A percentile compares a stretch with the other conserved stretches of the same genome.
phyloP scores from a whole-genome alignment of 2,329 filamentous ascomycete species.

The Thermoascus crustaceus region DNA sequence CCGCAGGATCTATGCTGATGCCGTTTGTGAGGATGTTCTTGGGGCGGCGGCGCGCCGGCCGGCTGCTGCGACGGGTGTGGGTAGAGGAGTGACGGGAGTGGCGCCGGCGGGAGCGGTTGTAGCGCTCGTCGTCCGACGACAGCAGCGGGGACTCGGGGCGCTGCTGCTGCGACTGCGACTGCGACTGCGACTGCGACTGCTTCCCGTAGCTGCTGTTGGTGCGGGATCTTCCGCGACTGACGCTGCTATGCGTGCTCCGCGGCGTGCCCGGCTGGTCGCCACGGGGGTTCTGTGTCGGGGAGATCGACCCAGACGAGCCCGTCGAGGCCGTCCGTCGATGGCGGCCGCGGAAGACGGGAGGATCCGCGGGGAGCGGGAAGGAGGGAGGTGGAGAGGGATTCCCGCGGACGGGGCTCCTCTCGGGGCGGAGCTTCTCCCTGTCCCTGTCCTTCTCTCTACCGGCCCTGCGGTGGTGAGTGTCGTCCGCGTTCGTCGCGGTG shows the following conservation, averaged over 20 bases:
- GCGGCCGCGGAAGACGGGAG: conserved; percentile 8
- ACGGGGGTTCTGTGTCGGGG: not conserved
- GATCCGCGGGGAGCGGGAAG: conserved; percentile 14
- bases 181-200: conserved; percentile 14
- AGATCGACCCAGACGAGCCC: conserved; percentile 7
- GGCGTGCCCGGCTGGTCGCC: not conserved
- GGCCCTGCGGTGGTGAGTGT: not conserved
- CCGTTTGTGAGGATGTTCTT: not conserved
- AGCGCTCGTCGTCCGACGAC: conserved; percentile 35
- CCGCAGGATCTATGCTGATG: conserved; percentile 1
- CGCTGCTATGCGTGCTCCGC: not conserved
- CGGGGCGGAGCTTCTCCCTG: not conserved
- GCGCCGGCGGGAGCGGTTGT: conserved; percentile 9
- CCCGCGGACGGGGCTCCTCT: conserved; percentile 5
- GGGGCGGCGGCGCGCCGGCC: no score
- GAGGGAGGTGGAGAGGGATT: conserved; percentile 10
- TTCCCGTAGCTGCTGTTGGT: conserved; percentile 15
- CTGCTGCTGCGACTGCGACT: conserved; percentile 8
- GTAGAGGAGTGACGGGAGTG: conserved; percentile 8
- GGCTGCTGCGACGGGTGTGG: no score
- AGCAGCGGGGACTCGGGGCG: conserved; percentile 26
- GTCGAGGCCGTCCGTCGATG: conserved; percentile 5
- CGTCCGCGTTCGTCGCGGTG: not conserved
- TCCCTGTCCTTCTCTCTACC: conserved; percentile 1
- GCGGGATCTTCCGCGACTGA: not conserved